Evolutionary conservation across 1,139 yeast species (phyloP).

Genomic region (Zhuliangozyma parablackwelliae): DNA sequence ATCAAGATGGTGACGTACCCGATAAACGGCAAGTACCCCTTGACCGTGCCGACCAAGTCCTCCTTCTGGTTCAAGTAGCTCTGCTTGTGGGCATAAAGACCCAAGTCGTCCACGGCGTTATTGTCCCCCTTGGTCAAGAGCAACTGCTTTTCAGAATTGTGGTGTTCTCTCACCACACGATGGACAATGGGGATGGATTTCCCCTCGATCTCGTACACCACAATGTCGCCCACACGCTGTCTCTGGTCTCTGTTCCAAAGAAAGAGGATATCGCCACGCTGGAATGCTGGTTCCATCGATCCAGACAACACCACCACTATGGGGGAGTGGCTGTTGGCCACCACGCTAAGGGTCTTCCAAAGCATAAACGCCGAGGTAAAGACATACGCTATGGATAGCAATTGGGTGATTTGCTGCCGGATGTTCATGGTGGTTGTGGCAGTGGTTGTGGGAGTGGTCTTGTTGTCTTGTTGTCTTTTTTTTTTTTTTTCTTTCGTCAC

Average conservation of each 20-base stretch:
- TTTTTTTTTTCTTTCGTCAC: neutral
- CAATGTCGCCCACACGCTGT: slow-evolving; percentile 87
- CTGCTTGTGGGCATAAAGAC: slow-evolving; percentile 75
- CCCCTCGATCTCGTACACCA: slow-evolving; percentile 84
- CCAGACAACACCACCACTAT: slow-evolving; percentile 96
- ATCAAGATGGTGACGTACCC: slow-evolving; percentile 90
- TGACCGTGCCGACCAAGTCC: slow-evolving; percentile 87
- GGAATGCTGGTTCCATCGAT: slow-evolving; percentile 99
- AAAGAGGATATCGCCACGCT: slow-evolving; percentile 90
- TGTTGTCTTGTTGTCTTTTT: neutral
- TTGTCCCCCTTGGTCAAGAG: slow-evolving; percentile 95
- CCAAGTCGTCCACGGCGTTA: slow-evolving; percentile 86
- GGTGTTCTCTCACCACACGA: slow-evolving; percentile 84
- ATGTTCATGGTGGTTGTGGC: slow-evolving; percentile 30
- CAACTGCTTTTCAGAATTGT: slow-evolving; percentile 54
- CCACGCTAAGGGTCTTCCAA: slow-evolving; percentile 79
- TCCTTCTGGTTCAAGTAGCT: slow-evolving; percentile 67
- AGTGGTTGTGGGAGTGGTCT: neutral
- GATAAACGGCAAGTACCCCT: slow-evolving; percentile 83
- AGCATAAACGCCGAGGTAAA: slow-evolving; percentile 86
- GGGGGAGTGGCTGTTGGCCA: slow-evolving; percentile 85
- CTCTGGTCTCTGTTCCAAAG: slow-evolving; percentile 77
- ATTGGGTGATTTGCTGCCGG: slow-evolving; percentile 49
- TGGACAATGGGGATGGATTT: slow-evolving; percentile 93
- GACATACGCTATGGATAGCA: slow-evolving; percentile 69